Conservation (phyloP, 768 basidiomycete species). For the Boletellus ananas region DNA sequence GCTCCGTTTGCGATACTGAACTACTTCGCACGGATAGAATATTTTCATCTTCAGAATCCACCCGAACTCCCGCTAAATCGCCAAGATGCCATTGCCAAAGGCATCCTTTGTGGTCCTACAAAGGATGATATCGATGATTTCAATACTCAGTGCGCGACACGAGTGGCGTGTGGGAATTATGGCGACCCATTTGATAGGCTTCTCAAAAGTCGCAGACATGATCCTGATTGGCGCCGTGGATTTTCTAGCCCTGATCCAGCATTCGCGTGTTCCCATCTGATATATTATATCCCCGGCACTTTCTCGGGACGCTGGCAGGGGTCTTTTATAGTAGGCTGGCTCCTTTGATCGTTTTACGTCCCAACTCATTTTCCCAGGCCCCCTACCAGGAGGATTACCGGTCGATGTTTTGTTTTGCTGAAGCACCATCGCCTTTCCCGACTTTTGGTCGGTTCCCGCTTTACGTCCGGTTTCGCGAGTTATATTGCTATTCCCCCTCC, state of each 20-base stretch:
- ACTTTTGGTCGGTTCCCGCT: constrained; percentile 42
- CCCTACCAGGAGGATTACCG: constrained; percentile 38
- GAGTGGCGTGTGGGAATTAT: constrained; percentile 27
- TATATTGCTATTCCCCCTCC: constrained; percentile 38
- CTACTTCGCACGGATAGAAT: constrained; percentile 45
- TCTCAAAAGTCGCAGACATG: constrained; percentile 28
- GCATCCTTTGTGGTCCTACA: constrained; percentile 38
- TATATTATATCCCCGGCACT: constrained; percentile 40
- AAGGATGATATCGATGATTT: constrained; percentile 45
- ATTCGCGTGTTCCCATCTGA: not conserved
- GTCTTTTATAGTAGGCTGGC: constrained; percentile 40
- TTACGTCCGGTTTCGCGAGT: constrained; percentile 47
- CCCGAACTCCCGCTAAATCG: constrained; percentile 39
- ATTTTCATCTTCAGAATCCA: constrained; percentile 34
- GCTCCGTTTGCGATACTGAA: constrained; percentile 46
- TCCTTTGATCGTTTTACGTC: not conserved
- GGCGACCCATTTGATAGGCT: constrained; percentile 18
- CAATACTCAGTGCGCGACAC: constrained; percentile 40
- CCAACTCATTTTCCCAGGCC: constrained; percentile 28
- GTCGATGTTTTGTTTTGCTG: constrained; percentile 33
- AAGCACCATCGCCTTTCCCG: constrained; percentile 34
- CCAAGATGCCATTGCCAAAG: constrained; percentile 28
- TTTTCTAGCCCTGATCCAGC: constrained; percentile 4
- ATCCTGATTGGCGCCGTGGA: constrained; percentile 30
- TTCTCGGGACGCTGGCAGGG: constrained; percentile 50